These are phyloP conservation scores for Fistulinella cinereoalba DNA, from an alignment of 1,284 basidiomycete species.

Conservation along the genomic window DNA sequence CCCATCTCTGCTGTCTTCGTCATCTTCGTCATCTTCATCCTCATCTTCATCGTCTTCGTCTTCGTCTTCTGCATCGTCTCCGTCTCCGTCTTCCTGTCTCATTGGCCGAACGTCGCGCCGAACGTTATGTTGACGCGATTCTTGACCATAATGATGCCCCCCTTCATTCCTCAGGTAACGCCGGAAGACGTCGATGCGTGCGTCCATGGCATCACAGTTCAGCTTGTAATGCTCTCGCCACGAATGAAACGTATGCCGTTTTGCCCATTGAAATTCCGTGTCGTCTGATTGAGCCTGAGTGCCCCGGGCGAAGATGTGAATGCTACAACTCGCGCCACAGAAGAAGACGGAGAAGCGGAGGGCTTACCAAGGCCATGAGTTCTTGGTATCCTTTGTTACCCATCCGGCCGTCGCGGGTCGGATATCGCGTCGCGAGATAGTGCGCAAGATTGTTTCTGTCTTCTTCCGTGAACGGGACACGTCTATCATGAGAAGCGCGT, in stretches of 20 bases:
- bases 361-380: conserved; percentile 39
- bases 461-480: conserved; percentile 23
- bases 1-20: neutral
- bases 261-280: conserved; percentile 43
- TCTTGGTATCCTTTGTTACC: conserved; percentile 43
- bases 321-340: neutral
- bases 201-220: conserved; percentile 41
- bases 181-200: conserved; percentile 35
- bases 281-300: conserved; percentile 18
- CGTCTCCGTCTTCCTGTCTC: neutral
- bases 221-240: conserved; percentile 56
- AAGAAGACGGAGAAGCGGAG: neutral
- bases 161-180: conserved; percentile 2
- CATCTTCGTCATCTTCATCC: conserved; percentile 1
- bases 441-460: conserved; percentile 23
- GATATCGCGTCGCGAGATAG: conserved; percentile 28
- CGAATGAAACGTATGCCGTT: conserved; percentile 47
- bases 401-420: conserved; percentile 35
- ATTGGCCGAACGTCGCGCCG: conserved; percentile 3
- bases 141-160: conserved; percentile 26
- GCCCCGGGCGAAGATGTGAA: too few relatives aligned
- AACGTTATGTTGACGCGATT: conserved; percentile 20
- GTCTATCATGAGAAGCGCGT: conserved; percentile 16
- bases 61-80: conserved; percentile 7
- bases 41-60: neutral